phyloP scores from a whole-genome alignment of 352 stramenopile genomes.

The Pythium vanterpoolii region DNA sequence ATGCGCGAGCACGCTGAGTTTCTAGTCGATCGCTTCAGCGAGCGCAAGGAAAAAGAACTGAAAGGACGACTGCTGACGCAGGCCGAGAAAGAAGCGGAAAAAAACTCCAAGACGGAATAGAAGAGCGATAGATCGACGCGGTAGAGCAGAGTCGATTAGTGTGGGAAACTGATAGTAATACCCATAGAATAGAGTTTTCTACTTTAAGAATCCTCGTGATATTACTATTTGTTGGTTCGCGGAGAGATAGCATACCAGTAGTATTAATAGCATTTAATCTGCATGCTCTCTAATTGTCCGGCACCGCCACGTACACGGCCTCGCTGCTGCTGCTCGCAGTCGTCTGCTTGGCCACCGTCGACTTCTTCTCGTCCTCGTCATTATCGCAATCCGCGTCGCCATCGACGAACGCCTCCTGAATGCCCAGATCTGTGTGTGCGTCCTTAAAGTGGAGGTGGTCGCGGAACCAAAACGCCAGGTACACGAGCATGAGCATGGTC shows the following conservation, averaged over 20 bases:
- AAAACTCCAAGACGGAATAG: conserved; percentile 10
- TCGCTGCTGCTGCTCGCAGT: not conserved
- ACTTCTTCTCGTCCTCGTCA: not conserved
- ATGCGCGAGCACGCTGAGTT: conserved; percentile 37
- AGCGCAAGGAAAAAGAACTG: conserved; percentile 31
- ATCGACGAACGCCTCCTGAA: conserved; percentile 1
- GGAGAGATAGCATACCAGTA: not conserved
- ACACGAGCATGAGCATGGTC: conserved; percentile 63
- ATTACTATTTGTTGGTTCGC: no score
- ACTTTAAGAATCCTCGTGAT: no score
- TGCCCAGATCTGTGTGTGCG: not conserved
- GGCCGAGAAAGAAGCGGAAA: conserved; percentile 30
- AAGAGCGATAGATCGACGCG: not conserved
- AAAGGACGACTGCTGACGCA: conserved; percentile 33
- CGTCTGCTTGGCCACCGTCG: not conserved
- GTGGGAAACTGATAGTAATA: no score
- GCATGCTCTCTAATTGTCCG: no score
- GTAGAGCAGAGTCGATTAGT: not conserved
- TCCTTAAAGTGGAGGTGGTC: conserved; percentile 12
- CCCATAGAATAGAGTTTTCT: no score
- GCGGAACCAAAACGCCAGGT: conserved; percentile 18
- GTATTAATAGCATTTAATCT: not conserved
- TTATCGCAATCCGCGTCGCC: not conserved
- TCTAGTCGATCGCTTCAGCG: conserved; percentile 32
- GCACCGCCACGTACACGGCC: conserved; percentile 12